Evolutionary conservation across 148 eudicot species (phyloP).

Genomic region (Vaccinium darrowii): DNA sequence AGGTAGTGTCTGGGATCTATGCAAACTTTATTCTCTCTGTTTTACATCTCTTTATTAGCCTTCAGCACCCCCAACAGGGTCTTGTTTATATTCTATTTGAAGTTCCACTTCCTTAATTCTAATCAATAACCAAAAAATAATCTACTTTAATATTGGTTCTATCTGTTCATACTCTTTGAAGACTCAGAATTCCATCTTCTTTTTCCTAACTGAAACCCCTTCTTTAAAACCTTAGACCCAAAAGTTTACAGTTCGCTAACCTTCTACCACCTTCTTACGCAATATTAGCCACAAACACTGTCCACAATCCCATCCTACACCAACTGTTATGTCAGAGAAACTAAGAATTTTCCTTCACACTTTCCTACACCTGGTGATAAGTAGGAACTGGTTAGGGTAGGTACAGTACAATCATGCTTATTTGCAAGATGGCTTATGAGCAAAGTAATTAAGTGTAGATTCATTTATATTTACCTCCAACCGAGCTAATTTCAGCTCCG

Average conservation of each 20-base stretch:
- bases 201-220: background rate
- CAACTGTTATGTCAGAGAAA: background rate
- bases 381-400: background rate
- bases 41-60: background rate
- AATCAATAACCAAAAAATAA: background rate
- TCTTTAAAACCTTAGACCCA: background rate
- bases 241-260: background rate
- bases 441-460: slow-evolving; percentile 4
- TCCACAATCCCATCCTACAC: slow-evolving; percentile 6
- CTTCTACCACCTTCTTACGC: background rate
- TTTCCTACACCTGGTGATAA: background rate
- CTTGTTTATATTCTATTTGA: background rate
- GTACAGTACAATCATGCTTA: background rate
- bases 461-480: slow-evolving; percentile 53
- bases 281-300: background rate
- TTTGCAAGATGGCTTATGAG: background rate
- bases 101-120: background rate
- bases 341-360: background rate
- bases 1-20: background rate
- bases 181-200: background rate
- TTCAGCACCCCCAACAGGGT: background rate
- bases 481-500: slow-evolving; percentile 80
- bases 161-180: background rate
- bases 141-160: background rate
- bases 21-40: background rate